Evolutionary conservation across 495 filamentous ascomycete genomes (phyloP), one percentile per base, ranked within the genome.

Genomic region (Penicillium psychrofluorescens): DNA sequence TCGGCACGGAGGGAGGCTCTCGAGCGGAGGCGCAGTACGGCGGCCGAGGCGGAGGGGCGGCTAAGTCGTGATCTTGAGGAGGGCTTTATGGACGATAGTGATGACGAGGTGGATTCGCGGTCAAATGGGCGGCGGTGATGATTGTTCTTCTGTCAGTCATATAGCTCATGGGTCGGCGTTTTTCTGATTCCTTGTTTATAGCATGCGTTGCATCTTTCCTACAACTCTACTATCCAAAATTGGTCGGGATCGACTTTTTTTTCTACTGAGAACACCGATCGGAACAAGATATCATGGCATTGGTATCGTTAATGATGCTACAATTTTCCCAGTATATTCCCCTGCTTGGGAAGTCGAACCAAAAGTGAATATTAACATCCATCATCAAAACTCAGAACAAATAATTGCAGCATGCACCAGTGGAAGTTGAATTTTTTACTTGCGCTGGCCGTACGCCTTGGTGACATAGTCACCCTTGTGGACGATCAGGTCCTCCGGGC

Each of bases 381-480:
- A 22, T 22, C 22, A 22, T 22, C 22, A 6, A 22, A 22, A 22
- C 22, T 22, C 22, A 22, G 22, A 22, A 22, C 22, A 22, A 22
- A 22, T 22, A 22, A 4, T 34, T 34, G 32, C 32, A 34, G 9
- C 32, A 34, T 34, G 32, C 32, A 8, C 34, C 27, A 36, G 29
- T 28, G 1, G n/a, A 43, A 49, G 48, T 56, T 58, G 56, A 57
- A n/a, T n/a, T n/a, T n/a, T 71, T 67, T 79, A 78, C 55, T 73
- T 72, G 46, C 90, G 74, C 79, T 92, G 79, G 44, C 91, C 91
- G 65, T 96, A 97, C 7, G 91, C 82, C 81, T 86, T 95, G 53
- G 92, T 96, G 48, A 87, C 92, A 59, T 96, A 98, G 61, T 95
- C 88, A 57, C 92, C 92, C 50, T 78, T 73, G 69, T 86, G 73